Evolutionary conservation across 78 protist genomes (phyloP).

Genomic region (Dictyostelium capitatum): DNA sequence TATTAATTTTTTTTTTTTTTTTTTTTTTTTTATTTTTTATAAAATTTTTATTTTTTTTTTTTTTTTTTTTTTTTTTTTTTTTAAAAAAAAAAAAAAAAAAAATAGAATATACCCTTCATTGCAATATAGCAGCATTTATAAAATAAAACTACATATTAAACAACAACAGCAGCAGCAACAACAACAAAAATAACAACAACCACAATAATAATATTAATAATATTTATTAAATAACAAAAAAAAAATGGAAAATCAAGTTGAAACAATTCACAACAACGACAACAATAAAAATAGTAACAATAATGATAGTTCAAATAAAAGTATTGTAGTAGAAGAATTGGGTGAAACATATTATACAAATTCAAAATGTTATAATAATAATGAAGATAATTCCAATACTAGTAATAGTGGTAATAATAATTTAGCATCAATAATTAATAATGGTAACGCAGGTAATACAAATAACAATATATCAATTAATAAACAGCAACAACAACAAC

Average conservation of each 20-base stretch:
- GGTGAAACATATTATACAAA: conserved; percentile 4
- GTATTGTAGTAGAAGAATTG: not conserved
- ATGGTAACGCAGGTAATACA: not conserved
- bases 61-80: no score
- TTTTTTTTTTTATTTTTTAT: no score
- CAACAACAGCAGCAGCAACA: no score
- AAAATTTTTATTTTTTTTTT: no score
- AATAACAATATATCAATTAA: not conserved
- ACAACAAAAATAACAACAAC: no score
- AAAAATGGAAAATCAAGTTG: not conserved
- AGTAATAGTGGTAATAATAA: not conserved
- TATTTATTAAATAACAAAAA: not conserved
- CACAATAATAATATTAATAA: no score
- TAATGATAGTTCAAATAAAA: not conserved
- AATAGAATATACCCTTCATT: no score
- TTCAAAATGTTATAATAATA: not conserved
- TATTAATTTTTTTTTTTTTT: no score
- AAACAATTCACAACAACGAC: no score
- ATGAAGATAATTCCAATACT: not conserved
- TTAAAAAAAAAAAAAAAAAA: no score
- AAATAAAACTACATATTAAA: no score
- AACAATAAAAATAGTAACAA: not conserved
- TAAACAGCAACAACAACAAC: not conserved
- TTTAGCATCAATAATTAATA: not conserved
- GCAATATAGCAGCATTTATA: no score